These are phyloP conservation scores for Daedalea quercina DNA, from an alignment of 768 basidiomycete species.

Conservation along the genomic window DNA sequence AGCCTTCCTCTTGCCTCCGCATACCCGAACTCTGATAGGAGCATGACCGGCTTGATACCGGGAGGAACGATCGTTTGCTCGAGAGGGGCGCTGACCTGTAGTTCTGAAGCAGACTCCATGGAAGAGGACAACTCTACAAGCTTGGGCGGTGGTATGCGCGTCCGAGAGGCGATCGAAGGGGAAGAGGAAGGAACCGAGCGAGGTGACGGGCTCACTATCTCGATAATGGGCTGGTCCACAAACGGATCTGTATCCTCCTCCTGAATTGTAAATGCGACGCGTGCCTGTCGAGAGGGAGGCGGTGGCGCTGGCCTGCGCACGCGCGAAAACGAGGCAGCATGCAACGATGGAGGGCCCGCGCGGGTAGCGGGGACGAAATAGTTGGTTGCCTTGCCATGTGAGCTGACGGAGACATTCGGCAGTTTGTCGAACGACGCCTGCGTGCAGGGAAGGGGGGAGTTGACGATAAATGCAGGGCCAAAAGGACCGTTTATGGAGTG, in stretches of 20 bases:
- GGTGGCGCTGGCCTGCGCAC: conserved; percentile 15
- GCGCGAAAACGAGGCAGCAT: conserved; percentile 12
- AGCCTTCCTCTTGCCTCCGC: conserved; percentile 32
- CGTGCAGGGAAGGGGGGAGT: conserved; percentile 7
- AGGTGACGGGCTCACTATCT: not conserved
- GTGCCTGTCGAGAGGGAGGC: conserved; percentile 2
- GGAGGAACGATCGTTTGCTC: not conserved
- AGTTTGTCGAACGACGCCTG: conserved; percentile 16
- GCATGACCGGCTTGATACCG: conserved; percentile 2
- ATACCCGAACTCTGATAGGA: not conserved
- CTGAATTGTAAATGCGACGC: not conserved
- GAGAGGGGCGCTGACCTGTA: not conserved
- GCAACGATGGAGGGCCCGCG: conserved; percentile 7
- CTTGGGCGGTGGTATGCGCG: conserved; percentile 2
- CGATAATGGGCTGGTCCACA: conserved; percentile 12
- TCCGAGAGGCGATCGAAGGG: conserved; percentile 6
- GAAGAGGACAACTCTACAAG: not conserved
- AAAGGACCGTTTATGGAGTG: conserved; percentile 15
- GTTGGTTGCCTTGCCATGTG: conserved; percentile 7
- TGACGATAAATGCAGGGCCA: conserved; percentile 8
- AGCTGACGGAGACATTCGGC: conserved; percentile 15
- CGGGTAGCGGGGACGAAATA: conserved; percentile 10
- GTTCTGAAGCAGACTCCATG: not conserved
- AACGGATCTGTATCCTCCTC: conserved; percentile 19
- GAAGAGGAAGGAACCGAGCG: conserved; percentile 1